phyloP scores from a whole-genome alignment of 257 asterid species.

The Solanum paucissectum region DNA sequence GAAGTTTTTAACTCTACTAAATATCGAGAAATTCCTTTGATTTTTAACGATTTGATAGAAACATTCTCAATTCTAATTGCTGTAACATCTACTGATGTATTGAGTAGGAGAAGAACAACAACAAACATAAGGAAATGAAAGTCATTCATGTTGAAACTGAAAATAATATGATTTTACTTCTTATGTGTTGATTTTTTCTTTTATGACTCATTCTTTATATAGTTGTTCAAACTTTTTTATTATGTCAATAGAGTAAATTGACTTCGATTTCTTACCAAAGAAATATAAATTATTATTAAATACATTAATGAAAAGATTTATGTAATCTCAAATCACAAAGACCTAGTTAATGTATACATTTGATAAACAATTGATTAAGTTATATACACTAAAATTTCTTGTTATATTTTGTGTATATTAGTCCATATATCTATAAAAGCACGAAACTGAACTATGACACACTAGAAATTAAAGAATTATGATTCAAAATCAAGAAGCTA shows the following conservation, averaged over 20 bases:
- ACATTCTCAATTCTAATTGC: background rate
- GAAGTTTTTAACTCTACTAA: background rate
- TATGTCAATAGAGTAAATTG: too few relatives aligned
- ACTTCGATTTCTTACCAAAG: too few relatives aligned
- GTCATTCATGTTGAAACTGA: background rate
- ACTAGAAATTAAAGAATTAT: too few relatives aligned
- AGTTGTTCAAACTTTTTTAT: background rate
- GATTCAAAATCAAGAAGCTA: too few relatives aligned
- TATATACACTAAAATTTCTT: too few relatives aligned
- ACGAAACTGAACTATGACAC: too few relatives aligned
- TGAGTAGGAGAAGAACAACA: background rate
- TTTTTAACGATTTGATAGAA: background rate
- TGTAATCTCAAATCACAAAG: too few relatives aligned
- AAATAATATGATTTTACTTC: background rate
- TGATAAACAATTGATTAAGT: background rate
- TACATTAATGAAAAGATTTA: too few relatives aligned
- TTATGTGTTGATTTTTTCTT: background rate
- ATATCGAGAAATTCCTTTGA: background rate
- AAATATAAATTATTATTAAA: too few relatives aligned
- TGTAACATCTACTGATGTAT: background rate
- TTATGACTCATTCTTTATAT: background rate
- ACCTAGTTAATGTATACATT: background rate
- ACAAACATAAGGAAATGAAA: background rate
- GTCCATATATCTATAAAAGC: too few relatives aligned
- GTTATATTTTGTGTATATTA: too few relatives aligned